Evolutionary conservation across 495 filamentous ascomycete genomes (phyloP).

Genomic region (Gamarada debralockiae): DNA sequence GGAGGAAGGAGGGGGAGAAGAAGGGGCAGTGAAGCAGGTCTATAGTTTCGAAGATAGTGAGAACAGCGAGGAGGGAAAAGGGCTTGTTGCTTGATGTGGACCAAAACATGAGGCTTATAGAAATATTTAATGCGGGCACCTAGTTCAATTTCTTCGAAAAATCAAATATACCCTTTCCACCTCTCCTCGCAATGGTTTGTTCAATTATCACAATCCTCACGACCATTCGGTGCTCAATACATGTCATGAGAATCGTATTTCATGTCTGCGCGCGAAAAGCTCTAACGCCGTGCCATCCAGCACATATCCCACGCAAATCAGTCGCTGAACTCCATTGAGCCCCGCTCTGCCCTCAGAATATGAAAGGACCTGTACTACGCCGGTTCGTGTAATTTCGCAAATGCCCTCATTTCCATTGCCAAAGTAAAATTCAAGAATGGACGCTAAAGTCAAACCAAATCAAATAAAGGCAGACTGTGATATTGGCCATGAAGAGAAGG

Average conservation of each 20-base stretch:
- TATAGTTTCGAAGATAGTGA: no score
- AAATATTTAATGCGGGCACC: no score
- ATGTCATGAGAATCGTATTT: not conserved
- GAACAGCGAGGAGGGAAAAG: no score
- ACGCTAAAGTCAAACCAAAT: not conserved
- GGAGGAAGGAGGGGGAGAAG: constrained; percentile 34
- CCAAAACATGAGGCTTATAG: no score
- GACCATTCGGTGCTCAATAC: no score
- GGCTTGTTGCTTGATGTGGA: no score
- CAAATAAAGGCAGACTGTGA: not conserved
- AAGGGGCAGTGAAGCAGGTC: constrained; percentile 18
- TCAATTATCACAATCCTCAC: no score
- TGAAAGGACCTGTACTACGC: not conserved
- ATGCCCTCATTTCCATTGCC: no score
- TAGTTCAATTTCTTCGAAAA: not conserved
- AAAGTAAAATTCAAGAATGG: not conserved
- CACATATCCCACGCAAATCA: not conserved
- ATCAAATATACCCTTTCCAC: not conserved
- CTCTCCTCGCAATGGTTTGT: no score
- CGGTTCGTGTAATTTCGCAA: not conserved
- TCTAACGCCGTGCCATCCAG: not conserved
- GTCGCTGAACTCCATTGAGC: not conserved
- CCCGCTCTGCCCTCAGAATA: not conserved
- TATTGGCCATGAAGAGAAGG: not conserved
- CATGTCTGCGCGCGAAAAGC: not conserved